Percentiles rank a stretch among this genome's conserved stretches.
phyloP scores from a whole-genome alignment of 495 filamentous ascomycete species.

The Aspergillus nidulans region DNA sequence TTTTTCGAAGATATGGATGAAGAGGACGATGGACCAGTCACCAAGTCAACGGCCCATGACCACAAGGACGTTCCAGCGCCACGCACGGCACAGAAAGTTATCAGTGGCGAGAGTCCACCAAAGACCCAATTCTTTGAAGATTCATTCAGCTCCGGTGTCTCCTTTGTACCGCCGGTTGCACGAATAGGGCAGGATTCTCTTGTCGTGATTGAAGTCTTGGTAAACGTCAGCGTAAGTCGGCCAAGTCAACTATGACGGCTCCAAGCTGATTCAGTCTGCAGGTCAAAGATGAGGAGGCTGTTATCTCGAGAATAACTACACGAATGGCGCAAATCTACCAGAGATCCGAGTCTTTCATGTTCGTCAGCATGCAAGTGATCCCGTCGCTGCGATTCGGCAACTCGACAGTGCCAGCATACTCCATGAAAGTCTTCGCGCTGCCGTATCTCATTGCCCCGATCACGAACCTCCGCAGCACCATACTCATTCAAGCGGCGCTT shows the following conservation, averaged over 20 bases:
- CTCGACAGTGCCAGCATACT: slow-evolving; percentile 73
- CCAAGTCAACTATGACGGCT: not conserved
- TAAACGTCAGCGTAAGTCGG: slow-evolving; percentile 71
- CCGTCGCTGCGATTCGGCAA: slow-evolving; percentile 70
- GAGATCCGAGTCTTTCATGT: slow-evolving; percentile 63
- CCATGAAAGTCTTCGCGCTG: slow-evolving; percentile 71
- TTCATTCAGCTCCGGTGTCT: slow-evolving; percentile 52
- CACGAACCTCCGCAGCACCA: slow-evolving; percentile 78
- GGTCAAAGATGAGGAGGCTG: slow-evolving; percentile 34
- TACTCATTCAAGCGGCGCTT: slow-evolving; percentile 66
- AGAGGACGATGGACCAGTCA: slow-evolving; percentile 21
- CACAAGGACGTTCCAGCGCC: slow-evolving; percentile 14
- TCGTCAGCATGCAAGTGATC: slow-evolving; percentile 70
- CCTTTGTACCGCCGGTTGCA: slow-evolving; percentile 48
- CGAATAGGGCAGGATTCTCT: slow-evolving; percentile 61
- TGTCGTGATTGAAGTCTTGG: slow-evolving; percentile 74
- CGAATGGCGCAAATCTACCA: slow-evolving; percentile 70
- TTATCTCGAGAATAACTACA: slow-evolving; percentile 65
- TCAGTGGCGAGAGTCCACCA: slow-evolving; percentile 21
- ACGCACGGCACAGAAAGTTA: slow-evolving; percentile 9
- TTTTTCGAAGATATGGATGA: slow-evolving; percentile 24
- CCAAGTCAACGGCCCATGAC: slow-evolving; percentile 3
- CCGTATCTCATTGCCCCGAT: slow-evolving; percentile 63
- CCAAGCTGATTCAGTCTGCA: slow-evolving; percentile 13
- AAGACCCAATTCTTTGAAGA: slow-evolving; percentile 57